Evolutionary conservation across 2,329 filamentous ascomycete genomes (phyloP), one percentile per base, ranked within the genome.

Genomic region (Cladosporium colombiae): DNA sequence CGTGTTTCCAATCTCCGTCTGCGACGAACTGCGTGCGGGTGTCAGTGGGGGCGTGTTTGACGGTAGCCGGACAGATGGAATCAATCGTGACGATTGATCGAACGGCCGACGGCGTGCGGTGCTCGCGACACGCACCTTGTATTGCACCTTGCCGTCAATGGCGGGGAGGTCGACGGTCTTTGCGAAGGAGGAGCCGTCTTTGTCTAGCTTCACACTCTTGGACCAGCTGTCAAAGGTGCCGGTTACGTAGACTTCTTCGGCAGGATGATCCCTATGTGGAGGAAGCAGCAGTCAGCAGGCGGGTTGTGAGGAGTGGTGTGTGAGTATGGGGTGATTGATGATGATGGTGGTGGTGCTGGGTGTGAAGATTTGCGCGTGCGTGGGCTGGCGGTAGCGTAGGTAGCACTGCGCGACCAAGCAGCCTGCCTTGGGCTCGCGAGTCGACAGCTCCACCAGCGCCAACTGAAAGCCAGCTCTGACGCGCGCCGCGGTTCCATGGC

Each of bases 151-250:
- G 50, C 49, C 61, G 58, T 83, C 81, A 18, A 83, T 81, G 64
- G 86, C 82, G 59, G 89, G 83, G 37, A 98, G 84, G 62, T 86
- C 82, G 67, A 99, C 92, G 37, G 87, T 87, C 84, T 97, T 97
- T 80, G 90, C 84, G 79, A 96, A 96, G 73, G 78, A 78, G 58
- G 88, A 83, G 76, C 86, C 90, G 49, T 88, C 84, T 81, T 92
- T 92, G 57, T 93, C 88, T 66, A 99, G 86, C 82, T 91, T 87
- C 78, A 94, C 87, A 65, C 88, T 92, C 84, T 95, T 94, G 71
- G 86, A 85, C 95, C 95, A 99, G 81, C 92, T 86, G 81, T 98
- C 94, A 77, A 98, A 98, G 69, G 91, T 94, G 77, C 95, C 95
- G 49, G 94, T 98, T 73, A 98, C 95, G 80, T 90, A 94, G 78